Evolutionary conservation across 345 rosid species (phyloP).

Genomic region (Syzygium grande): DNA sequence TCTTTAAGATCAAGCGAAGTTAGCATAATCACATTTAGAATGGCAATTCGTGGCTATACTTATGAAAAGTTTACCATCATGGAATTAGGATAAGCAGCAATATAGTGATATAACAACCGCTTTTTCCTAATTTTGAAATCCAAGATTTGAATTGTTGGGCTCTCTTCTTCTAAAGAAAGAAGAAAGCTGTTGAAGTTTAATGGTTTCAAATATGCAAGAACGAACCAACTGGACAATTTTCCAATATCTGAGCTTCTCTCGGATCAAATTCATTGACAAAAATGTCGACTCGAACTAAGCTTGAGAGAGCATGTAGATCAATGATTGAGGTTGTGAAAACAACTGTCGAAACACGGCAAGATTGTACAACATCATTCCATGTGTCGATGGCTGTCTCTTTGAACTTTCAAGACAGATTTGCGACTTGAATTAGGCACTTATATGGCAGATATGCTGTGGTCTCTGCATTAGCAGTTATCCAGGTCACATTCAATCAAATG

Average conservation of each 20-base stretch:
- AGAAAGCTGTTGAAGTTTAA: not conserved
- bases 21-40: not conserved
- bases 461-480: too few relatives aligned
- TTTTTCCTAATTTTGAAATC: not conserved
- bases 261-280: too few relatives aligned
- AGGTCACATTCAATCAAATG: not conserved
- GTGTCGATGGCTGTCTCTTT: not conserved
- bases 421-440: not conserved
- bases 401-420: not conserved
- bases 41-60: not conserved
- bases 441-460: too few relatives aligned
- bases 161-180: not conserved
- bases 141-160: not conserved
- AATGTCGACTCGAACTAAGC: too few relatives aligned
- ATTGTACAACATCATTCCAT: too few relatives aligned
- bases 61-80: not conserved
- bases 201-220: not conserved
- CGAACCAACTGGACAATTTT: not conserved
- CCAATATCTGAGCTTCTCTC: not conserved
- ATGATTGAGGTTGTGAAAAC: too few relatives aligned
- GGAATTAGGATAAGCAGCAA: not conserved
- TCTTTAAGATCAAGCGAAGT: not conserved
- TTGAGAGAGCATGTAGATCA: too few relatives aligned
- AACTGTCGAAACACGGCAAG: too few relatives aligned
- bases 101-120: not conserved